phyloP scores from a whole-genome alignment of 2,329 filamentous ascomycete genomes.

The Cladophialophora carrionii region DNA sequence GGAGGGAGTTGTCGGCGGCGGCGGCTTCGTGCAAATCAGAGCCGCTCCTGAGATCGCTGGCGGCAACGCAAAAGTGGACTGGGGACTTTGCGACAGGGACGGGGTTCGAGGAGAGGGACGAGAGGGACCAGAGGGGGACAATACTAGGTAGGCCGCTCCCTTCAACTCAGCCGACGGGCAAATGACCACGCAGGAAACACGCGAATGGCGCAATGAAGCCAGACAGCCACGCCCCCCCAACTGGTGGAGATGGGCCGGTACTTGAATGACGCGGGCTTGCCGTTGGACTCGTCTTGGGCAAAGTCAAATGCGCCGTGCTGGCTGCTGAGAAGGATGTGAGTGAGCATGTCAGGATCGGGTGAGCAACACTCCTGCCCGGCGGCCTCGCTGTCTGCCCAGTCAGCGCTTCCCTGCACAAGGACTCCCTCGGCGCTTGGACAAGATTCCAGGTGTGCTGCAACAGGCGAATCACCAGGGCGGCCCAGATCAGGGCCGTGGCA shows the following conservation, averaged over 20 bases:
- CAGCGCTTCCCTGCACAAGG: slow-evolving; percentile 4
- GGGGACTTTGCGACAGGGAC: slow-evolving; percentile 21
- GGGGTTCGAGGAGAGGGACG: slow-evolving; percentile 6
- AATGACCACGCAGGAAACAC: slow-evolving; percentile 15
- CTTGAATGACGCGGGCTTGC: neutral
- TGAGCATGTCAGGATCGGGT: neutral
- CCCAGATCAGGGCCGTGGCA: neutral
- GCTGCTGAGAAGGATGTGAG: neutral
- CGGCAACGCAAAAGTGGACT: slow-evolving; percentile 20
- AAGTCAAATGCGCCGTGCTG: neutral
- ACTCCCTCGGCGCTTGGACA: slow-evolving; percentile 14
- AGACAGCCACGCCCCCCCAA: slow-evolving; percentile 9
- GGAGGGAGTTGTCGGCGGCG: slow-evolving; percentile 2
- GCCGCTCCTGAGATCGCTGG: slow-evolving; percentile 9
- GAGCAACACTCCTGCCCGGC: neutral
- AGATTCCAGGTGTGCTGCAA: slow-evolving; percentile 13
- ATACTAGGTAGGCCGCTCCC: neutral
- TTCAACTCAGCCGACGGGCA: slow-evolving; percentile 6
- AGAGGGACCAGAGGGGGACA: neutral
- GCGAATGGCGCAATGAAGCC: slow-evolving; percentile 33
- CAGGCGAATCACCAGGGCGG: slow-evolving; percentile 14
- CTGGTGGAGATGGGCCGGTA: slow-evolving; percentile 15
- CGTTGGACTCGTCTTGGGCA: neutral
- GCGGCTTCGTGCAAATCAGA: slow-evolving; percentile 17
- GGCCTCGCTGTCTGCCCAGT: neutral